Evolutionary conservation across 331 rosid species (phyloP).

Genomic region (Malus hybrid): DNA sequence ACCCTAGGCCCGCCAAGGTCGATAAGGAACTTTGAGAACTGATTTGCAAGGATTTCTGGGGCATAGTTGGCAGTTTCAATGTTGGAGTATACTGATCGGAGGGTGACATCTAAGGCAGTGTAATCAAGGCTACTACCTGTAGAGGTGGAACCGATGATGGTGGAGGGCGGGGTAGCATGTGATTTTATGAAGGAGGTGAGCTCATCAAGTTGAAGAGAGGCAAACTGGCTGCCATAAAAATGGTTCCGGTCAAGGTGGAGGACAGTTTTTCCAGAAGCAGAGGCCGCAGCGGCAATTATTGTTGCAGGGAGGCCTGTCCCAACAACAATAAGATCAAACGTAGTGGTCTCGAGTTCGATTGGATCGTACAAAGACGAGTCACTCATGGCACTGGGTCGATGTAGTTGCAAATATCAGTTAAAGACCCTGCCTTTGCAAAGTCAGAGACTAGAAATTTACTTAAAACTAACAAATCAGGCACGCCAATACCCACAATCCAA

Average conservation of each 20-base stretch:
- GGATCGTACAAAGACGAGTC: conserved; percentile 41
- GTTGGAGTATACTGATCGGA: conserved; percentile 30
- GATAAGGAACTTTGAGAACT: conserved; percentile 50
- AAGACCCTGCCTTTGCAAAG: not conserved
- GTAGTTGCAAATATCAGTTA: not conserved
- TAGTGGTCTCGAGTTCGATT: conserved; percentile 70
- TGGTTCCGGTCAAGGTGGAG: conserved; percentile 83
- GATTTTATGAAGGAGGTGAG: conserved; percentile 54
- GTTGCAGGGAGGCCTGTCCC: conserved; percentile 76
- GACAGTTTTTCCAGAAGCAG: conserved; percentile 56
- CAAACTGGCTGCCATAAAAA: conserved; percentile 65
- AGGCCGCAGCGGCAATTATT: conserved; percentile 65
- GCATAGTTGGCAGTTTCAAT: conserved; percentile 31
- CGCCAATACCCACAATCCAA: not conserved
- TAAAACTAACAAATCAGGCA: not conserved
- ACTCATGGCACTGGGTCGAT: conserved; percentile 27
- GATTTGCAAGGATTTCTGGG: conserved; percentile 31
- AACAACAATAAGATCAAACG: conserved; percentile 62
- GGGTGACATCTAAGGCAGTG: conserved; percentile 24
- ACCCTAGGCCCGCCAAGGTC: conserved; percentile 79
- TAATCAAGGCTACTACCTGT: conserved; percentile 15
- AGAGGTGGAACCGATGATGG: not conserved
- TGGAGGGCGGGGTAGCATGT: conserved; percentile 16
- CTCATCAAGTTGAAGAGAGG: conserved; percentile 54
- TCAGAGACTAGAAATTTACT: not conserved